Conservation (phyloP, 2,329 filamentous ascomycete species). For the Diaporthe destruens region DNA sequence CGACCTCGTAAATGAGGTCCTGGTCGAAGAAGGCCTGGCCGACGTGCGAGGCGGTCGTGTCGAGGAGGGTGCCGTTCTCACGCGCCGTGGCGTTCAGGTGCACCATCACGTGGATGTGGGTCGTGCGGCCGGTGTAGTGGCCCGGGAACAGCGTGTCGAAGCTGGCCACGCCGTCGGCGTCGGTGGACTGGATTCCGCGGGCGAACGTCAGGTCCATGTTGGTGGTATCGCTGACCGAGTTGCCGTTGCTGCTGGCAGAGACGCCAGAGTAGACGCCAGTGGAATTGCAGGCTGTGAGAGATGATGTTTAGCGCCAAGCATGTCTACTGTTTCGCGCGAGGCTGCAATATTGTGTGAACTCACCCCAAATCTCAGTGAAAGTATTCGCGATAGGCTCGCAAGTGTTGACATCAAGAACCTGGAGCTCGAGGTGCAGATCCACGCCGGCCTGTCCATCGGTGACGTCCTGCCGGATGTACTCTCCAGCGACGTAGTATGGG, state of each 20-base stretch:
- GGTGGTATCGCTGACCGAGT: slow-evolving; percentile 51
- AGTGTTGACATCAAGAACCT: slow-evolving; percentile 62
- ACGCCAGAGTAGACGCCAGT: slow-evolving; percentile 64
- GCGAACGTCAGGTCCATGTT: slow-evolving; percentile 57
- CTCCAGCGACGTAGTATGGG: slow-evolving; percentile 65
- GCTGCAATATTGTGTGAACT: not conserved
- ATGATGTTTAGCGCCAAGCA: not conserved
- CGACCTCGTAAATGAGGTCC: slow-evolving; percentile 64
- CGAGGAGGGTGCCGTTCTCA: slow-evolving; percentile 61
- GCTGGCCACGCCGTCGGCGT: slow-evolving; percentile 56
- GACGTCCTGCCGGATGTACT: slow-evolving; percentile 59
- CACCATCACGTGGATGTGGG: slow-evolving; percentile 63
- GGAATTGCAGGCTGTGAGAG: slow-evolving; percentile 52
- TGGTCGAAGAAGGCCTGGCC: slow-evolving; percentile 77
- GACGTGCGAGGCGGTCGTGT: slow-evolving; percentile 67
- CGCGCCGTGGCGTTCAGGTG: slow-evolving; percentile 55
- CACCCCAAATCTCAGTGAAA: slow-evolving; percentile 61
- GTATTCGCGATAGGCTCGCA: slow-evolving; percentile 60
- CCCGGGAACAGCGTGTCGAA: slow-evolving; percentile 59
- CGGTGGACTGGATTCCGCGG: slow-evolving; percentile 57
- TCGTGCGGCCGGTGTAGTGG: slow-evolving; percentile 59
- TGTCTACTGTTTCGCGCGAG: not conserved
- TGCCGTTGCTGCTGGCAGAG: slow-evolving; percentile 56
- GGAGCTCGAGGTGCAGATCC: slow-evolving; percentile 59
- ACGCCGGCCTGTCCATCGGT: slow-evolving; percentile 59